Percentiles rank a stretch among this genome's conserved stretches.
These are phyloP conservation scores for Stropharia rugosoannulata DNA, from an alignment of 768 basidiomycete species.

Conservation along the genomic window DNA sequence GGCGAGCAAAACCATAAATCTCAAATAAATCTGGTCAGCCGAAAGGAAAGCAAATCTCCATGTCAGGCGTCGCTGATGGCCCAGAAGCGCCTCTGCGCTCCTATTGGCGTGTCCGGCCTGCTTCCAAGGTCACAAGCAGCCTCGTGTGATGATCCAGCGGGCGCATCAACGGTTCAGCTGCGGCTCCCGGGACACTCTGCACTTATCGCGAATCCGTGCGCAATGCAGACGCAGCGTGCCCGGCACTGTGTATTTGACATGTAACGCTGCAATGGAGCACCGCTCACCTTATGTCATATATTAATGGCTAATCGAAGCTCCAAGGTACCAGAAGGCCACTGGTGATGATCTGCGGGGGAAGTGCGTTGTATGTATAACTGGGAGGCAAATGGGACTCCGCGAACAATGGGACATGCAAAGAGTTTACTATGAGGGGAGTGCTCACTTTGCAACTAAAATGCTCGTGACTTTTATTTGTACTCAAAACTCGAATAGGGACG, in stretches of 20 bases:
- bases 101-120: not conserved
- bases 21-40: constrained; percentile 1
- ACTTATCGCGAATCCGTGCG: not conserved
- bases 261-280: constrained; percentile 15
- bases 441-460: not conserved
- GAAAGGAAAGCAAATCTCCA: constrained; percentile 10
- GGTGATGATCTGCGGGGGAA: constrained; percentile 34
- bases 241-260: constrained; percentile 8
- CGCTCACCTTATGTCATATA: constrained; percentile 16
- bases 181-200: not conserved
- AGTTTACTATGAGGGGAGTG: not conserved
- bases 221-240: not conserved
- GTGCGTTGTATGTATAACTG: constrained; percentile 12
- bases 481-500: too few relatives aligned
- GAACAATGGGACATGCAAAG: not conserved
- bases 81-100: not conserved
- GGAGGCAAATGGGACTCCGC: constrained; percentile 1
- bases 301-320: constrained; percentile 28
- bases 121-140: constrained; percentile 1
- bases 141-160: not conserved
- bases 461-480: too few relatives aligned
- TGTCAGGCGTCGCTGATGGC: constrained; percentile 1
- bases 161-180: not conserved
- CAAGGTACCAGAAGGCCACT: constrained; percentile 28
- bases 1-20: constrained; percentile 26